Evolutionary conservation across 495 filamentous ascomycete species (phyloP).

Genomic region (Penicillium atrosanguineum): DNA sequence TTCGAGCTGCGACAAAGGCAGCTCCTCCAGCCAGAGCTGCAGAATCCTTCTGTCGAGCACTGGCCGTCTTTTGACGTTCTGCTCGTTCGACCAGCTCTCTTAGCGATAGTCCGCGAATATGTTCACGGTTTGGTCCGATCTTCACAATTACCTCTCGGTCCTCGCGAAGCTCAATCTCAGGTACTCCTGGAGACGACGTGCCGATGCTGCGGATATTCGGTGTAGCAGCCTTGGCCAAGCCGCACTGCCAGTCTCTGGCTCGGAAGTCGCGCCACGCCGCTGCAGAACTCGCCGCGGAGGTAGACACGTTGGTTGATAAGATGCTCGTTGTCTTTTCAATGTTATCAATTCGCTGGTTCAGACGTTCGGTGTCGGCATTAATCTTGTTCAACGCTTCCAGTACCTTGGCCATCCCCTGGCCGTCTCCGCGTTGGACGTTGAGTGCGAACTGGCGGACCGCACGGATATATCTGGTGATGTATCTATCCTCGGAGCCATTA

Average conservation of each 20-base stretch:
- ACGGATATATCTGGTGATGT: slow-evolving; percentile 16
- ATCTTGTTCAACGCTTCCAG: slow-evolving; percentile 17
- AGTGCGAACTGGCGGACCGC: slow-evolving; percentile 16
- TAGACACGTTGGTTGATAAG: slow-evolving; percentile 11
- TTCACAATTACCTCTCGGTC: neutral
- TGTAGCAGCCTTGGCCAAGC: neutral
- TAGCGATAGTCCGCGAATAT: neutral
- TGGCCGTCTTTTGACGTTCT: neutral
- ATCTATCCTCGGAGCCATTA: slow-evolving; percentile 11
- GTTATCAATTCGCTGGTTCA: slow-evolving; percentile 15
- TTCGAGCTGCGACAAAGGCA: neutral
- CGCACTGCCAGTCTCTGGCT: too few species aligned
- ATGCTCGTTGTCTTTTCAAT: slow-evolving; percentile 13
- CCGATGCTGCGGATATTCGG: slow-evolving; percentile 2
- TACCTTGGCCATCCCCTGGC: slow-evolving; percentile 18
- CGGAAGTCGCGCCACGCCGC: slow-evolving; percentile 14
- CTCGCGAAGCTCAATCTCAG: slow-evolving; percentile 3
- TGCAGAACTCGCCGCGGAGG: slow-evolving; percentile 5
- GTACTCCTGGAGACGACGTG: slow-evolving; percentile 2
- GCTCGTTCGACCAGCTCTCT: neutral
- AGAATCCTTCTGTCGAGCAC: slow-evolving; percentile 1
- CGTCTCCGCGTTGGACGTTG: slow-evolving; percentile 19
- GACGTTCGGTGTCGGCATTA: too few species aligned
- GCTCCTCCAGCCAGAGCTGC: neutral
- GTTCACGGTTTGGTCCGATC: neutral